Evolutionary conservation across 805 yeast genomes (phyloP).

Genomic region (Metschnikowia hibisci): DNA sequence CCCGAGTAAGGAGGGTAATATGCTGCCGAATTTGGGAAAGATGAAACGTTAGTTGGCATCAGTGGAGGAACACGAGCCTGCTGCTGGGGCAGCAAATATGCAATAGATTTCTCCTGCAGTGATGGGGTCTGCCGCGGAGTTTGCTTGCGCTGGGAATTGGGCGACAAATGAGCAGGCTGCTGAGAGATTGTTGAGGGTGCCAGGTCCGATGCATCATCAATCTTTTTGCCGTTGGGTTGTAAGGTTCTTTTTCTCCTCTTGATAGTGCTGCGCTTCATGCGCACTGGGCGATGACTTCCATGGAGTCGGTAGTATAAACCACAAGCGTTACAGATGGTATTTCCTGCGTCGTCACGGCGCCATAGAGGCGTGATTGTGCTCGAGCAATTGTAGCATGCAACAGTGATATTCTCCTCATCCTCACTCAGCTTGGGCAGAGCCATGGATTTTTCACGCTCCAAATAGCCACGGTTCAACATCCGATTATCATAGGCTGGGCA

Average conservation of each 20-base stretch:
- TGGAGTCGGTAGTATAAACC: slow-evolving; percentile 74
- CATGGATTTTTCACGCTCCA: slow-evolving; percentile 1
- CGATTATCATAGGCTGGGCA: slow-evolving; percentile 83
- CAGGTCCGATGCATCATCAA: slow-evolving; percentile 1
- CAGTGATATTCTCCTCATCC: slow-evolving; percentile 46
- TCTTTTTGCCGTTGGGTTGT: slow-evolving; percentile 1
- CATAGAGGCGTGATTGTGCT: slow-evolving; percentile 85
- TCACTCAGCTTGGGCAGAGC: slow-evolving; percentile 10
- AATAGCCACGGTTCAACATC: slow-evolving; percentile 27
- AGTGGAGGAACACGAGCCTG: neutral
- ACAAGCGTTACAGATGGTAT: slow-evolving; percentile 86
- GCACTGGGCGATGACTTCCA: slow-evolving; percentile 72
- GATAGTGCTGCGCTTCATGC: slow-evolving; percentile 67
- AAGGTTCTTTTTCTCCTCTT: slow-evolving; percentile 62
- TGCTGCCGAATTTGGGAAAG: slow-evolving; percentile 8
- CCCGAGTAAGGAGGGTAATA: slow-evolving; percentile 35
- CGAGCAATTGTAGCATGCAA: slow-evolving; percentile 80
- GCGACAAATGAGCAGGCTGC: neutral
- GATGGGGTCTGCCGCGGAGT: neutral
- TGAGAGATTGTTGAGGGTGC: neutral
- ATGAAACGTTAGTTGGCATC: neutral
- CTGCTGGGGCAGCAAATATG: slow-evolving; percentile 3
- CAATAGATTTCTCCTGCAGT: neutral
- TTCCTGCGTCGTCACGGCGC: slow-evolving; percentile 79
- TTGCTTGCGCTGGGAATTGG: neutral